Conservation (phyloP, 768 basidiomycete species). For the Boletellus sp. region DNA sequence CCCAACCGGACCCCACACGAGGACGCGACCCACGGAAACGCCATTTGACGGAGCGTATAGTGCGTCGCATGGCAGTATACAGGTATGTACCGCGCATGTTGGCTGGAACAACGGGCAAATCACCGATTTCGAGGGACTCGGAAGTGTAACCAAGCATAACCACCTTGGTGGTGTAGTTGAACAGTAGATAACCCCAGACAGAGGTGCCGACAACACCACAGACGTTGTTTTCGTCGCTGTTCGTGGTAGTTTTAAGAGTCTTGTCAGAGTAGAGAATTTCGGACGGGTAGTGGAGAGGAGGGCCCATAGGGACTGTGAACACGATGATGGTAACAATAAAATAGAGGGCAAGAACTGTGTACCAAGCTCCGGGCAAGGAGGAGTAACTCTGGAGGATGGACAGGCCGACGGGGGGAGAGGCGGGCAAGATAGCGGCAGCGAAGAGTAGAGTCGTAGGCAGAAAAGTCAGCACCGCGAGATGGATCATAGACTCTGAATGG, state of each 20-base stretch:
- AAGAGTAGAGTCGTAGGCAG: slow-evolving; percentile 45
- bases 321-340: slow-evolving; percentile 40
- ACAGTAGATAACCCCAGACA: slow-evolving; percentile 52
- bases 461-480: slow-evolving; percentile 56
- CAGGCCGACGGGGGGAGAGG: slow-evolving; percentile 34
- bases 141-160: slow-evolving; percentile 77
- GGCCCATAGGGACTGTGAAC: slow-evolving; percentile 62
- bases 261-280: slow-evolving; percentile 73
- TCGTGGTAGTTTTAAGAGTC: slow-evolving; percentile 54
- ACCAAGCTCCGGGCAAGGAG: slow-evolving; percentile 44
- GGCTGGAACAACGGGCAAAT: slow-evolving; percentile 77
- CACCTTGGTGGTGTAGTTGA: slow-evolving; percentile 85
- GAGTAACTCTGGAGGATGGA: slow-evolving; percentile 21
- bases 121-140: slow-evolving; percentile 77
- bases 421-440: slow-evolving; percentile 55
- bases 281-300: slow-evolving; percentile 70
- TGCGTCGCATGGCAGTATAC: slow-evolving; percentile 61
- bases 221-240: slow-evolving; percentile 70
- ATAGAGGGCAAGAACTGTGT: slow-evolving; percentile 49
- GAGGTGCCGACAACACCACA: slow-evolving; percentile 53
- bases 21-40: slow-evolving; percentile 57
- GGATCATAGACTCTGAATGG: slow-evolving; percentile 50
- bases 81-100: slow-evolving; percentile 65
- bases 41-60: slow-evolving; percentile 49
- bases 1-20: slow-evolving; percentile 59